Conservation (phyloP, 2,329 filamentous ascomycete species). For the Hymenoscyphus scutula region DNA sequence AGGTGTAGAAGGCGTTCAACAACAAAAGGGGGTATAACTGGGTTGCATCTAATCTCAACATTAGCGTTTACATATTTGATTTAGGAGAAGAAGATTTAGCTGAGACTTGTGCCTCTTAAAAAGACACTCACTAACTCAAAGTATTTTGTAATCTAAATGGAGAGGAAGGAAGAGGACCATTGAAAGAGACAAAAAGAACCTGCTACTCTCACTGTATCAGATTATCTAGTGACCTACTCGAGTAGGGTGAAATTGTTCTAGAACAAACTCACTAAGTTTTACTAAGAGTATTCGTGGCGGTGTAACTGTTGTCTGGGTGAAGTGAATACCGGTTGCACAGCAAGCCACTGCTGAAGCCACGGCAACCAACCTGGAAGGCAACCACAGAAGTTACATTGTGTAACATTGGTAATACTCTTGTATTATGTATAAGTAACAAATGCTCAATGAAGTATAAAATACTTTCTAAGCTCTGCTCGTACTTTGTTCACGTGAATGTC, state of each 20-base stretch:
- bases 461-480: neutral
- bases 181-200: too few relatives aligned
- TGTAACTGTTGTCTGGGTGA: neutral
- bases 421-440: neutral
- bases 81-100: neutral
- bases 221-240: too few relatives aligned
- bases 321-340: neutral
- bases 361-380: neutral
- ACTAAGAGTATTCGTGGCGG: too few relatives aligned
- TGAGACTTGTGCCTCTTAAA: neutral
- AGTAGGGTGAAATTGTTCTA: too few relatives aligned
- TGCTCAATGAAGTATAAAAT: neutral
- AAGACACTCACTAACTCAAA: too few relatives aligned
- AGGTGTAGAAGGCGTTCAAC: conserved; percentile 16
- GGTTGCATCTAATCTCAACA: conserved; percentile 27
- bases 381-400: neutral
- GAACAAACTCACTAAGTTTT: too few relatives aligned
- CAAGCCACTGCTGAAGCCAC: neutral
- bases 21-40: conserved; percentile 3
- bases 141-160: too few relatives aligned
- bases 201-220: too few relatives aligned
- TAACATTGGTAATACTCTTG: neutral
- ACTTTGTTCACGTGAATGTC: neutral
- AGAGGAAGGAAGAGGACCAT: too few relatives aligned
- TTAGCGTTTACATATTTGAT: conserved; percentile 14